Conservation (phyloP, 495 filamentous ascomycete genomes). For the Staphylotrichum longicolle region DNA sequence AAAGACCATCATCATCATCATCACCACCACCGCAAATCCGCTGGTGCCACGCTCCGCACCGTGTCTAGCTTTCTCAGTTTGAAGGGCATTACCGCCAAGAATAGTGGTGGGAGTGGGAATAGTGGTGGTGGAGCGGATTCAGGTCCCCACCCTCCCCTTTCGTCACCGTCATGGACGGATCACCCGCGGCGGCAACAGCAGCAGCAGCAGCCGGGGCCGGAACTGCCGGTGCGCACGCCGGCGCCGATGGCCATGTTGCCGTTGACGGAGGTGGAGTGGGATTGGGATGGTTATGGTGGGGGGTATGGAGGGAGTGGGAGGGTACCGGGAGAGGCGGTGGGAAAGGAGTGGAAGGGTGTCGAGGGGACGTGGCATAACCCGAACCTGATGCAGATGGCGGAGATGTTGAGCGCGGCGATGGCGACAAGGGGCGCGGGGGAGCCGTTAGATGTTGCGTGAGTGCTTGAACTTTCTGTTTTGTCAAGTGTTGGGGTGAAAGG, state of each 20-base stretch:
- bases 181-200: too few relatives aligned
- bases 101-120: background rate
- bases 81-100: background rate
- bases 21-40: slow-evolving; percentile 8
- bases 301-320: background rate
- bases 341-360: background rate
- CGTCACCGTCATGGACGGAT: too few relatives aligned
- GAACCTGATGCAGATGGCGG: slow-evolving; percentile 44
- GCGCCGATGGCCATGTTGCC: slow-evolving; percentile 15
- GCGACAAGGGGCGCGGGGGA: slow-evolving; percentile 25
- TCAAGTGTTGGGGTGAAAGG: background rate
- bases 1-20: background rate
- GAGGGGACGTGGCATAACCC: slow-evolving; percentile 38
- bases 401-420: slow-evolving; percentile 40
- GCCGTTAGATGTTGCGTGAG: slow-evolving; percentile 34
- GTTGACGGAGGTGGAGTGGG: slow-evolving; percentile 6
- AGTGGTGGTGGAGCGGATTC: background rate
- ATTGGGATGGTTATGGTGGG: background rate
- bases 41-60: slow-evolving; percentile 5
- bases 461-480: background rate
- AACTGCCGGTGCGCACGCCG: background rate
- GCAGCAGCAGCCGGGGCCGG: background rate
- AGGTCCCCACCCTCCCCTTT: too few relatives aligned
- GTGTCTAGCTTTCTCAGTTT: slow-evolving; percentile 13
- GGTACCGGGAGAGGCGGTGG: background rate